Evolutionary conservation across 331 rosid genomes (phyloP).

Genomic region (Acacia concinna): DNA sequence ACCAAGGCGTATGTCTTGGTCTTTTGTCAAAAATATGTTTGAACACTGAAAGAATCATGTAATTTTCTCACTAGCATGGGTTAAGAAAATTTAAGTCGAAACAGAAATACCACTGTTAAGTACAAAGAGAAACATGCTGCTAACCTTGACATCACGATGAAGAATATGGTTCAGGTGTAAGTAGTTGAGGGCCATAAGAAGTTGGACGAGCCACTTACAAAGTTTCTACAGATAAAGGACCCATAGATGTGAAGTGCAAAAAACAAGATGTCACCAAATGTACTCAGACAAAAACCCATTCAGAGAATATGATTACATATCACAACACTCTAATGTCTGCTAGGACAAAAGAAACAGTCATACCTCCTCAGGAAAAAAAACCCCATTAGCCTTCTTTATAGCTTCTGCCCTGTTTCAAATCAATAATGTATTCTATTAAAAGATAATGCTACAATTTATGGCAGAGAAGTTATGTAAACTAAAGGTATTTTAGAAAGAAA

Average conservation of each 20-base stretch:
- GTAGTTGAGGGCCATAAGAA: conserved; percentile 91
- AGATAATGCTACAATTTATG: conserved; percentile 24
- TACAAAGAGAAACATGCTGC: conserved; percentile 26
- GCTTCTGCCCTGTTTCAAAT: conserved; percentile 71
- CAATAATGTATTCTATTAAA: conserved; percentile 17
- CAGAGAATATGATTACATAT: neutral
- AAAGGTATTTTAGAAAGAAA: conserved; percentile 26
- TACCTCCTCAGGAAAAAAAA: conserved; percentile 85
- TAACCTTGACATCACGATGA: conserved; percentile 95
- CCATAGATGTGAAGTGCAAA: conserved; percentile 22
- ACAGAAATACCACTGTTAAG: conserved; percentile 27
- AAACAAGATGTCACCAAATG: conserved; percentile 4
- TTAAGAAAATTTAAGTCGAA: conserved; percentile 8
- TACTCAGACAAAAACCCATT: neutral
- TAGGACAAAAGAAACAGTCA: neutral
- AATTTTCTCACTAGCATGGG: conserved; percentile 37
- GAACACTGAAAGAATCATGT: conserved; percentile 66
- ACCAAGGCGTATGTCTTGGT: conserved; percentile 88
- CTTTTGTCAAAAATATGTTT: conserved; percentile 89
- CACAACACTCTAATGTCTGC: neutral
- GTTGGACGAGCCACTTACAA: conserved; percentile 94
- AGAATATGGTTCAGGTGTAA: conserved; percentile 87
- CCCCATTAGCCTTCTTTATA: conserved; percentile 66
- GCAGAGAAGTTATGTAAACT: conserved; percentile 29
- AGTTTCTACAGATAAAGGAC: conserved; percentile 57